These are phyloP conservation scores for Podila epigama DNA, from an alignment of 192 early-diverging fungal species.

Conservation along the genomic window DNA sequence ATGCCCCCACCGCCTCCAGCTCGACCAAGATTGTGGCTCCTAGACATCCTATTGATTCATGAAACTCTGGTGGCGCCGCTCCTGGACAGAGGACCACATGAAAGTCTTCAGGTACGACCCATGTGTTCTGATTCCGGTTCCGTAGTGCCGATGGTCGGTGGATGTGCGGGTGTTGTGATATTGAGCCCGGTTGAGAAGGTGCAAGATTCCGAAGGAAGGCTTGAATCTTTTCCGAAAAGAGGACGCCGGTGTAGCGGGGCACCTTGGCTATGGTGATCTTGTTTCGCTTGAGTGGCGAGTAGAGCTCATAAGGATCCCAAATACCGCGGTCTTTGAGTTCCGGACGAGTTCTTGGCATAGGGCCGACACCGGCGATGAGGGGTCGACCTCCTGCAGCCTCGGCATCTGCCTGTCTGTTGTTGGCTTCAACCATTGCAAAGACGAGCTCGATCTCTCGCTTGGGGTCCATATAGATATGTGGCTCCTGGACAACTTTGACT, in stretches of 20 bases:
- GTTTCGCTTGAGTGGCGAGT: constrained; percentile 21
- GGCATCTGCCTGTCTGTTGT: constrained; percentile 34
- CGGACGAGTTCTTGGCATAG: constrained; percentile 22
- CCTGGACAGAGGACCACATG: constrained; percentile 36
- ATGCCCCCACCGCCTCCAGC: constrained; percentile 18
- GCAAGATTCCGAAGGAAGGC: constrained; percentile 9
- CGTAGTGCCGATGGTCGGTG: constrained; percentile 6
- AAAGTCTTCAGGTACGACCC: constrained; percentile 38
- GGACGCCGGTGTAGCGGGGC: constrained; percentile 35
- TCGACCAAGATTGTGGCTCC: constrained; percentile 32
- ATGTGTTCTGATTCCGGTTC: constrained; percentile 15
- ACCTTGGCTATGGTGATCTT: constrained; percentile 20
- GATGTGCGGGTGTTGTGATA: background rate
- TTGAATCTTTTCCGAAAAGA: constrained; percentile 27
- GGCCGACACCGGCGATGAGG: constrained; percentile 25
- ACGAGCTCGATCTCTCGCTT: constrained; percentile 27
- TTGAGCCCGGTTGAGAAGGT: background rate
- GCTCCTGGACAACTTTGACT: constrained; percentile 29
- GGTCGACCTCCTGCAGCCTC: constrained; percentile 19
- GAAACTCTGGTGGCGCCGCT: constrained; percentile 7
- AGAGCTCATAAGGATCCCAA: constrained; percentile 44
- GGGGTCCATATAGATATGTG: constrained; percentile 31
- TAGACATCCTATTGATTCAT: constrained; percentile 19
- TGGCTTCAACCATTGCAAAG: constrained; percentile 34
- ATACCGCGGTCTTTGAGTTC: constrained; percentile 17